Evolutionary conservation across 2,329 filamentous ascomycete genomes (phyloP), one percentile per base, ranked within the genome.

Genomic region (Chrysoporthe deuterocubensis): DNA sequence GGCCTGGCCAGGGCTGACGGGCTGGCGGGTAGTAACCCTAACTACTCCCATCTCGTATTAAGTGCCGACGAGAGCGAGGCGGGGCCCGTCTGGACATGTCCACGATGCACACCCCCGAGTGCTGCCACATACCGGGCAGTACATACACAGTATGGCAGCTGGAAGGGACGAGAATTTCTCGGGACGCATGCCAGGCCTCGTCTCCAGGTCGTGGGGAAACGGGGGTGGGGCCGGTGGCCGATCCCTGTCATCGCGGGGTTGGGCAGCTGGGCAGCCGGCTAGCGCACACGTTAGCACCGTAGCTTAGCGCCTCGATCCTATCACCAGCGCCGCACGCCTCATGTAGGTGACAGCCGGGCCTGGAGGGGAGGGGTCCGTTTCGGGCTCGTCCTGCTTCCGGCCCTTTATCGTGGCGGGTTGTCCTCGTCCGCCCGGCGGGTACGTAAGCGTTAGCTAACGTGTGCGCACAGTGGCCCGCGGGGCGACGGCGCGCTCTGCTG

Each of bases 181-280:
- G 67, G 67, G 46, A 69, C 52, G 37, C 37, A 5, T 7, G 37
- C 26, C 9, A 40, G 37, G 37, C 9, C 44, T 48, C 48, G 26
- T 46, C 46, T 54, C 37, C 44, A 34, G 52, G 46, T 66, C 14
- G 60, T 48, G 62, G 44, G 43, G 32, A 42, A 34, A 58, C 56
- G 14, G 58, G n/a, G 52, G 67, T 42, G 48, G 67, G 59, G 64
- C 61, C 63, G 64, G 56, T 52, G 56, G 32, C 62, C 52, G 52
- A 32, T 46, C 67, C 64, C 64, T 60, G 59, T 42, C 42, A 62
- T 5, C 65, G 68, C 65, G 68, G 68, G 68, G 68, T 69, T 61
- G 48, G 58, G 62, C 6, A 43, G 26, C 26, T 61, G 48, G 58
- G 62, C 6, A 43, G 26, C 26, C 14, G 5, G 40, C 37, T 59